Evolutionary conservation across 176 grass and related monocot genomes (phyloP).

Genomic region (Rhynchospora tenuis): DNA sequence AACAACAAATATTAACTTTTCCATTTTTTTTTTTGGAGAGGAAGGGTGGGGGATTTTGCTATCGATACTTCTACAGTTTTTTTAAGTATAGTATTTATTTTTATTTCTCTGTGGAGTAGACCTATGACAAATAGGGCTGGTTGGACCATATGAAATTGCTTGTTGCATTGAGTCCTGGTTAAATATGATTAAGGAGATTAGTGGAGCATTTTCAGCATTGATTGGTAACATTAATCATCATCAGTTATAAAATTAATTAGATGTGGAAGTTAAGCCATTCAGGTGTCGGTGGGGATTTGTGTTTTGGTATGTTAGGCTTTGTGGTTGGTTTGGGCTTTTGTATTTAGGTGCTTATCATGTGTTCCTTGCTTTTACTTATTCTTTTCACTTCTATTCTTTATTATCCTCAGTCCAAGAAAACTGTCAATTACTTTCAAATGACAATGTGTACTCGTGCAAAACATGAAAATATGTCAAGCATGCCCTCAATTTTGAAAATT

Average conservation of each 20-base stretch:
- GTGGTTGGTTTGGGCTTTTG: neutral
- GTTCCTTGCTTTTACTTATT: neutral
- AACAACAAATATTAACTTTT: no score
- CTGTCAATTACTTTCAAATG: neutral
- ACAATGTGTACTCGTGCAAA: neutral
- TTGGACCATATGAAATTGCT: neutral
- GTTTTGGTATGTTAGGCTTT: no score
- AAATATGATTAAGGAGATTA: neutral
- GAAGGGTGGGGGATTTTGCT: no score
- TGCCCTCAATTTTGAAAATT: constrained; percentile 5
- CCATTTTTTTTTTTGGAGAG: no score
- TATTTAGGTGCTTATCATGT: neutral
- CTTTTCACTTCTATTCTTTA: neutral
- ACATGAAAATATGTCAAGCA: neutral
- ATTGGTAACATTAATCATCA: neutral
- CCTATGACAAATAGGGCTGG: no score
- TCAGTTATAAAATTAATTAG: constrained; percentile 1
- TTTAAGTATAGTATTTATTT: neutral
- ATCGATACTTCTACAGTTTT: neutral
- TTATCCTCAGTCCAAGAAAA: neutral
- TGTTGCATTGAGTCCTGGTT: neutral
- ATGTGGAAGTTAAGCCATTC: neutral
- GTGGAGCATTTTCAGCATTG: neutral
- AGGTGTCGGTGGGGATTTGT: neutral
- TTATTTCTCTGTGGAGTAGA: no score